These are phyloP conservation scores for Skeletonema menzelii DNA, from an alignment of 108 stramenopile genomes.

Conservation along the genomic window DNA sequence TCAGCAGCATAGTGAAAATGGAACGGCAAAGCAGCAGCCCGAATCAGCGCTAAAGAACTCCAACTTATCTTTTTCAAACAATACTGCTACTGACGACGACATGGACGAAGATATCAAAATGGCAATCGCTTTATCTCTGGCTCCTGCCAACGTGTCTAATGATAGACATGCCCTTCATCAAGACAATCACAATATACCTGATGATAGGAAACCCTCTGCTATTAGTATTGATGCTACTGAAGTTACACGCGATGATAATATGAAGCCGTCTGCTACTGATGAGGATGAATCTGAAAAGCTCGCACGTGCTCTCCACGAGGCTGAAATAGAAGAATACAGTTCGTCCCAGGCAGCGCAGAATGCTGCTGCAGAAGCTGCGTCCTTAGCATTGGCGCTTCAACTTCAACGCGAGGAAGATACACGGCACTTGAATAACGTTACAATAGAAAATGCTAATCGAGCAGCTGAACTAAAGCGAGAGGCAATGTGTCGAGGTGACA, in stretches of 20 bases:
- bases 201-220: not conserved
- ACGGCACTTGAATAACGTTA: slow-evolving; percentile 2
- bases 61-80: not conserved
- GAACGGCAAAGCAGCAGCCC: not conserved
- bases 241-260: not conserved
- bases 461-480: slow-evolving; percentile 20
- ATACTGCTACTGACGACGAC: slow-evolving; percentile 18
- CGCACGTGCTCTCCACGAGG: slow-evolving; percentile 50
- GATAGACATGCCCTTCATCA: not conserved
- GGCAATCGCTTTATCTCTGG: slow-evolving; percentile 42
- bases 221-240: not conserved
- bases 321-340: slow-evolving; percentile 46
- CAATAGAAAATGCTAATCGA: not conserved
- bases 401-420: slow-evolving; percentile 55
- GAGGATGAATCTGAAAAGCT: slow-evolving; percentile 57
- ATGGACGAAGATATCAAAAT: slow-evolving; percentile 40
- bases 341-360: slow-evolving; percentile 25
- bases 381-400: slow-evolving; percentile 46
- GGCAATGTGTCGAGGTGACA: slow-evolving; percentile 17
- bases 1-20: slow-evolving; percentile 2
- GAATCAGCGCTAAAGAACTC: slow-evolving; percentile 3
- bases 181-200: not conserved
- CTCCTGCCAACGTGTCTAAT: not conserved
- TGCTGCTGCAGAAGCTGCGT: slow-evolving; percentile 44
- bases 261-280: not conserved